A percentile compares a stretch with the other conserved stretches of the same genome.
These are phyloP conservation scores for Plectosphaerella sp. DNA, from an alignment of 2,329 filamentous ascomycete genomes.

Conservation along the genomic window DNA sequence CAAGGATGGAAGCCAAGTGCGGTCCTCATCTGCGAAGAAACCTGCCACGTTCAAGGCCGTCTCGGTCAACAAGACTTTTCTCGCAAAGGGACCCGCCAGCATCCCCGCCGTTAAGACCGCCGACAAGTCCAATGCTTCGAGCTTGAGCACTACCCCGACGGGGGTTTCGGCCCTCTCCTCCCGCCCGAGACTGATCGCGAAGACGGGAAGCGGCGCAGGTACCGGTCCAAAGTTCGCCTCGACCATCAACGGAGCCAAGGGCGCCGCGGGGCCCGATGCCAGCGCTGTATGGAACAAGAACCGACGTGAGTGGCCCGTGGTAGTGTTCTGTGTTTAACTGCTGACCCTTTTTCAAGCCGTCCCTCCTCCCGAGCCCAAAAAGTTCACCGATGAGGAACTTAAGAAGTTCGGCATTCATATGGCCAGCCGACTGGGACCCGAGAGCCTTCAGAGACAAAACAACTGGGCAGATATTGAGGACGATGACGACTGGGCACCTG, in stretches of 20 bases:
- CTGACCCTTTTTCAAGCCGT: conserved; percentile 40
- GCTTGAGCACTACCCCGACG: conserved; percentile 37
- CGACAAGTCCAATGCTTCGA: conserved; percentile 44
- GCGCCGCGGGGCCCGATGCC: conserved; percentile 60
- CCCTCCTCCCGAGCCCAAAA: conserved; percentile 68
- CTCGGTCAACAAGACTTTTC: conserved; percentile 79
- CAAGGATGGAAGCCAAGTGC: conserved; percentile 54
- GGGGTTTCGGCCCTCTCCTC: conserved; percentile 44
- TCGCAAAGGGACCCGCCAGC: conserved; percentile 55
- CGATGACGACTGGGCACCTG: conserved; percentile 81
- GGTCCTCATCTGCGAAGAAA: conserved; percentile 63
- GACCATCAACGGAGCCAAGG: conserved; percentile 52
- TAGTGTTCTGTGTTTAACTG: not conserved
- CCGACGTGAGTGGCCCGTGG: conserved; percentile 53
- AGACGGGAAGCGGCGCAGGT: conserved; percentile 59
- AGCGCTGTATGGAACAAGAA: conserved; percentile 88
- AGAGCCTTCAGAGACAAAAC: conserved; percentile 68
- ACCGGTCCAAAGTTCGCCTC: conserved; percentile 37
- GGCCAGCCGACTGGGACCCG: conserved; percentile 71
- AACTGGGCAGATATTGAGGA: conserved; percentile 92
- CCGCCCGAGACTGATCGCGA: conserved; percentile 71
- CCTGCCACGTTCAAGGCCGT: conserved; percentile 78
- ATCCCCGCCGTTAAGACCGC: conserved; percentile 41
- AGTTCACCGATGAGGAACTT: conserved; percentile 82
- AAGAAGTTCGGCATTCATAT: conserved; percentile 85